Conservation (phyloP, 2,329 filamentous ascomycete genomes). For the Apiospora hydei region DNA sequence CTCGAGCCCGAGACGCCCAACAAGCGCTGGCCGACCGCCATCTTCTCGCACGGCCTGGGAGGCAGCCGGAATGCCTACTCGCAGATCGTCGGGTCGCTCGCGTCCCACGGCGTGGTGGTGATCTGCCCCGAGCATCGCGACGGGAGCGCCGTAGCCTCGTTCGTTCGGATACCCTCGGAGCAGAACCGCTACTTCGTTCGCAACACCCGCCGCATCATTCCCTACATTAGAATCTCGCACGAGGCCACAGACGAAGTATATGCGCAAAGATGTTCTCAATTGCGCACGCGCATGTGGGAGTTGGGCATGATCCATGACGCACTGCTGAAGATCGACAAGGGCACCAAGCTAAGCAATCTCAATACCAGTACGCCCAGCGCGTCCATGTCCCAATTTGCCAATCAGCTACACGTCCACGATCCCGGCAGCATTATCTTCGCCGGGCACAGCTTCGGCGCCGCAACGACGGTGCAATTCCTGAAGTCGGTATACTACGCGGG, state of each 20-base stretch:
- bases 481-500: conserved; percentile 78
- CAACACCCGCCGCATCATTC: conserved; percentile 46
- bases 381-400: conserved; percentile 65
- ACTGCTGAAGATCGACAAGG: conserved; percentile 69
- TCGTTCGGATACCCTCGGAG: conserved; percentile 69
- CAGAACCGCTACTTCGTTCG: conserved; percentile 47
- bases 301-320: conserved; percentile 74
- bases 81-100: conserved; percentile 79
- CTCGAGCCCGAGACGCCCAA: conserved; percentile 55
- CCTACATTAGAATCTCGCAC: conserved; percentile 66
- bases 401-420: conserved; percentile 70
- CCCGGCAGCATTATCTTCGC: conserved; percentile 78
- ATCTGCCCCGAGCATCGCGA: conserved; percentile 85
- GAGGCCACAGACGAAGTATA: conserved; percentile 70
- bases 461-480: conserved; percentile 76
- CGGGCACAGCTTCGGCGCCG: conserved; percentile 83
- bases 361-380: conserved; percentile 52
- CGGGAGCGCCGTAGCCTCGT: conserved; percentile 77
- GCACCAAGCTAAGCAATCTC: conserved; percentile 57
- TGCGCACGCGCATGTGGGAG: conserved; percentile 82
- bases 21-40: conserved; percentile 77
- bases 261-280: conserved; percentile 71
- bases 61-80: conserved; percentile 86
- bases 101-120: conserved; percentile 82
- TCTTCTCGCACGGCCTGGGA: conserved; percentile 87